These are phyloP conservation scores for Bruguiera gymnorhiza DNA, from an alignment of 345 rosid genomes.

Conservation along the genomic window DNA sequence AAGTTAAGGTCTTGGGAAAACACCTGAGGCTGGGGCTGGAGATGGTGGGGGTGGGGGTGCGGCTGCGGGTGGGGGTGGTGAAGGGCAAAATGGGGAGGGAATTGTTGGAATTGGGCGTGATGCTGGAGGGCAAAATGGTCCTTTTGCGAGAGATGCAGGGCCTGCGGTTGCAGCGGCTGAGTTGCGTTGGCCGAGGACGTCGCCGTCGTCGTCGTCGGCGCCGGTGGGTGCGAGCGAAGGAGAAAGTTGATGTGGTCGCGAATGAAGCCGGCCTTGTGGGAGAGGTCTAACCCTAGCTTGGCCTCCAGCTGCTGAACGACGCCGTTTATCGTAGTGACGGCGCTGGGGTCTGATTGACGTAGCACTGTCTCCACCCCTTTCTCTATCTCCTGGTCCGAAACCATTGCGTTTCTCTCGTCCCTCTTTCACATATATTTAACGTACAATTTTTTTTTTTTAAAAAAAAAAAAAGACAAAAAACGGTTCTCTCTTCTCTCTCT, in stretches of 20 bases:
- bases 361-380: slow-evolving; percentile 74
- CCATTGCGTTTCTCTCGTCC: slow-evolving; percentile 36
- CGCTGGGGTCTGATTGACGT: slow-evolving; percentile 63
- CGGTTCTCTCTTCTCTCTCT: slow-evolving; percentile 15
- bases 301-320: slow-evolving; percentile 85
- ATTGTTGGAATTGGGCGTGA: slow-evolving; percentile 38
- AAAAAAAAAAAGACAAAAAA: slow-evolving; percentile 33
- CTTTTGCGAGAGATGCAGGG: slow-evolving; percentile 30
- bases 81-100: slow-evolving; percentile 35
- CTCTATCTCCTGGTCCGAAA: slow-evolving; percentile 84
- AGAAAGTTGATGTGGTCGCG: slow-evolving; percentile 74
- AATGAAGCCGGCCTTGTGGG: slow-evolving; percentile 79
- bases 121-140: slow-evolving; percentile 62
- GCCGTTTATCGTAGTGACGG: slow-evolving; percentile 61
- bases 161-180: slow-evolving; percentile 6
- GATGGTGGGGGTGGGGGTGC: slow-evolving; percentile 14
- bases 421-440: slow-evolving; percentile 34
- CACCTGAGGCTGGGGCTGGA: slow-evolving; percentile 15
- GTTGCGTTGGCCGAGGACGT: slow-evolving; percentile 2
- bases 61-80: slow-evolving; percentile 21
- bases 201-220: slow-evolving; percentile 4
- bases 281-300: slow-evolving; percentile 71
- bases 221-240: slow-evolving; percentile 39
- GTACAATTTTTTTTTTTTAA: slow-evolving; percentile 18
- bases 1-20: slow-evolving; percentile 67